phyloP scores from a whole-genome alignment of 805 yeast species.

The Ogataea siamensis region DNA sequence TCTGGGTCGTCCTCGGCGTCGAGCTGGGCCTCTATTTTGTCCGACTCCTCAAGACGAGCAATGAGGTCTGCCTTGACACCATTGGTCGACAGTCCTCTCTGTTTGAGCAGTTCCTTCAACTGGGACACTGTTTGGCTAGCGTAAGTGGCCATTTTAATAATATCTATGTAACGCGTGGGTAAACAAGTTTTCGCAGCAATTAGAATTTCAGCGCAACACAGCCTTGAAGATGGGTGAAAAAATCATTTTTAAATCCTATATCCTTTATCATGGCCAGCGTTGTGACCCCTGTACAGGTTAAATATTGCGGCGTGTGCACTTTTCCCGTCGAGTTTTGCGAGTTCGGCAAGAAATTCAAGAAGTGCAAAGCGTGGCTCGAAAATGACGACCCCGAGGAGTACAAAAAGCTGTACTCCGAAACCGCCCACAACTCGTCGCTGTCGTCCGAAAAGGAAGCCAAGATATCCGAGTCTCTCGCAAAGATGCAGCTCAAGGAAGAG shows the following conservation, averaged over 20 bases:
- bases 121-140: conserved; percentile 77
- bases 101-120: conserved; percentile 72
- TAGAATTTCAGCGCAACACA: conserved; percentile 4
- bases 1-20: conserved; percentile 19
- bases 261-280: conserved; percentile 5
- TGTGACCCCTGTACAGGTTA: conserved; percentile 35
- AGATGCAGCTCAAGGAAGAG: conserved; percentile 82
- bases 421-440: conserved; percentile 49
- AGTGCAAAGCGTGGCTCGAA: conserved; percentile 82
- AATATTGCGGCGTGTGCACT: conserved; percentile 77
- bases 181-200: conserved; percentile 13
- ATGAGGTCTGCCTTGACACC: conserved; percentile 84
- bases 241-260: background rate
- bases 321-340: conserved; percentile 94
- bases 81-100: conserved; percentile 60
- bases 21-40: conserved; percentile 36
- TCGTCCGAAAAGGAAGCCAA: conserved; percentile 78
- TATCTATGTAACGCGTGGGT: conserved; percentile 1
- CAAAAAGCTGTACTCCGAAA: conserved; percentile 57
- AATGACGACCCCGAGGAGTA: conserved; percentile 57
- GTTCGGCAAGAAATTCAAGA: conserved; percentile 75
- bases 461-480: conserved; percentile 76
- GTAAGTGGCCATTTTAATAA: conserved; percentile 49
- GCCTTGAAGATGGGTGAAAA: conserved; percentile 5
- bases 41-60: conserved; percentile 60